Evolutionary conservation across 176 grass and related monocot genomes (phyloP), one percentile per base, ranked within the genome.

Genomic region (Eragrostis curvula): DNA sequence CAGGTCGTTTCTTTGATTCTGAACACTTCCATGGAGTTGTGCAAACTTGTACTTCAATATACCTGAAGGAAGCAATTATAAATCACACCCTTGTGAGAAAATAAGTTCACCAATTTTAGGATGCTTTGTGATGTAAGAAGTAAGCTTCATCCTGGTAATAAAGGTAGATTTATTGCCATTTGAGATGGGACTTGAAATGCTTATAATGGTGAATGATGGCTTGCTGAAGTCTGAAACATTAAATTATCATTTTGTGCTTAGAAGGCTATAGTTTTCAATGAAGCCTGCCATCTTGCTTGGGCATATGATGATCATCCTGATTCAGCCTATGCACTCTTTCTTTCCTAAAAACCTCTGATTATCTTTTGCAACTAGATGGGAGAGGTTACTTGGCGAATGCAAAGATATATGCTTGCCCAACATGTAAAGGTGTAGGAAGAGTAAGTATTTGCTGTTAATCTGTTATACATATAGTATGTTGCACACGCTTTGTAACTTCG

Each of bases 341-440:
- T 74, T 78, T 74, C 28, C 47, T 75, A 30, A 77, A 66, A 74
- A 75, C 5, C 52, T 80, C 57, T 85, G n/a, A 40, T 81, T 82
- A 71, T 66, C 40, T 77, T 85, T 68, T 50, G 50, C 75, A 84
- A n/a, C 80, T 88, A 98, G 96, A 89, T 86, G 96, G 96, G 74
- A 93, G 86, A 78, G 96, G 96, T 12, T 84, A 95, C 83, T 85
- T 79, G 66, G 81, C 76, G 57, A 93, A 89, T 88, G 88, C 92
- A 82, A 95, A 92, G 76, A 94, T 50, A 74, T 87, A 88, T 84
- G 75, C 78, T 71, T 98, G 96, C 79, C 88, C 92, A 66, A 86
- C 92, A 14, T 98, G 96, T 87, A 68, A 91, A 79, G 90, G 96
- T 53, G 42, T 80, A 56, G 92, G 96, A 93, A 93, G 82, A 79